Conservation (phyloP, 2,329 filamentous ascomycete species). For the Aureobasidium lini region DNA sequence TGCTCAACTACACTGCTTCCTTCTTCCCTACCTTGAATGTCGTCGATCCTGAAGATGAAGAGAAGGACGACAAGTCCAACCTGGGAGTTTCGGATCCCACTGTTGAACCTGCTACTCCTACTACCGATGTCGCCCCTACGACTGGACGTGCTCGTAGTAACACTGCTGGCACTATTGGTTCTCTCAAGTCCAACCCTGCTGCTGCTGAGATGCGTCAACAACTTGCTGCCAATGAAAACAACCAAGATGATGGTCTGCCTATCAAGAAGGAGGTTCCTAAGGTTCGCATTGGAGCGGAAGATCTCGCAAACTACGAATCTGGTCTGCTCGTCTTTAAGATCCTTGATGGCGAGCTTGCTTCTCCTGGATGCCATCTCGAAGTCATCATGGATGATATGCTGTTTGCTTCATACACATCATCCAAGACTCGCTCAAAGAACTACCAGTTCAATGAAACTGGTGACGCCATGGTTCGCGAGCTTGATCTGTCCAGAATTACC, state of each 20-base stretch:
- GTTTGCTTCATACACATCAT: conserved; percentile 80
- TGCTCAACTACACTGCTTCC: conserved; percentile 70
- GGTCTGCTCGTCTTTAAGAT: conserved; percentile 92
- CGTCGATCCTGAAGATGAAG: conserved; percentile 80
- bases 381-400: conserved; percentile 91
- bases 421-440: conserved; percentile 60
- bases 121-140: conserved; percentile 14
- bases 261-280: conserved; percentile 60
- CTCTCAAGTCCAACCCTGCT: conserved; percentile 26
- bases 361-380: conserved; percentile 70
- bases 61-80: conserved; percentile 35
- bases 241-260: conserved; percentile 35
- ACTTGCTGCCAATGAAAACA: conserved; percentile 40
- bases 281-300: conserved; percentile 68
- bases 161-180: conserved; percentile 35
- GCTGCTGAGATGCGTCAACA: conserved; percentile 36
- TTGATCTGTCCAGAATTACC: conserved; percentile 93
- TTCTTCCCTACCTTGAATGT: conserved; percentile 89
- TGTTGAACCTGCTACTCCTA: conserved; percentile 18
- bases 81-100: conserved; percentile 14
- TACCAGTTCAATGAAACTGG: conserved; percentile 75
- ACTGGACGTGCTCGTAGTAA: conserved; percentile 18
- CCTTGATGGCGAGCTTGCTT: conserved; percentile 77
- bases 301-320: conserved; percentile 79
- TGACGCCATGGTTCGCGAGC: conserved; percentile 89